Evolutionary conservation across 768 basidiomycete species (phyloP), one percentile per base, ranked within the genome.

Genomic region (Termitomyces sp.): DNA sequence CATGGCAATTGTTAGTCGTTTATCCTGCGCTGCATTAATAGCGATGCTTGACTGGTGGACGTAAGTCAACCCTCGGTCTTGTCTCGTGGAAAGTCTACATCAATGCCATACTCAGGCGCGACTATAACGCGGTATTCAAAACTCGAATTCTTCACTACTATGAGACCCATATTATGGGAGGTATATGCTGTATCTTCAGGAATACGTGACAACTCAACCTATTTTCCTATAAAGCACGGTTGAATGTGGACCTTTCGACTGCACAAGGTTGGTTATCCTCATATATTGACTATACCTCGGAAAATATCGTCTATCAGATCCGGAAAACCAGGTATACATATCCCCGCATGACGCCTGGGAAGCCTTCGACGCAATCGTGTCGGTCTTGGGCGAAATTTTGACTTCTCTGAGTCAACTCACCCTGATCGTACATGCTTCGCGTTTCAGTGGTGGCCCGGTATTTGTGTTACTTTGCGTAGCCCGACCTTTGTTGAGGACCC

Each of bases 391-490:
- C 1, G 60, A 62, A 31, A 46, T 67, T 5, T 45, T 75, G 7
- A 59, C 65, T 13, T 61, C 59, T 5, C 41, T 61, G 6, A 72
- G 69, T 34, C 73, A 78, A 42, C 55, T 75, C 16, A 39, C 65
- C 1, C 65, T 76, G 20, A 74, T 77, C 18, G 52, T 68, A 18
- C 65, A 73, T 27, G 52, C 69, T 2, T 71, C 75, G 0, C 60
- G 68, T 1, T 65, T 70, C 6, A 67, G 63, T 20, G 75, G 73
- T 1, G 75, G 75, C 8, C 70, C 69, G 0, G 30, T 72, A 3
- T 77, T 76, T 36, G 71, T 73, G 0, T 34, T 76, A 5, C 55
- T 76, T 18, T 78, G 75, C 57, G 30, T 75, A 7, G 59, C 62
- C 8, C 69, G 70, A 36, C 76, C 78, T 0, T 16, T 76, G 2